Base-by-base conservation (phyloP, 1,139 yeast genomes). In the Kodamaea sp. region DNA sequence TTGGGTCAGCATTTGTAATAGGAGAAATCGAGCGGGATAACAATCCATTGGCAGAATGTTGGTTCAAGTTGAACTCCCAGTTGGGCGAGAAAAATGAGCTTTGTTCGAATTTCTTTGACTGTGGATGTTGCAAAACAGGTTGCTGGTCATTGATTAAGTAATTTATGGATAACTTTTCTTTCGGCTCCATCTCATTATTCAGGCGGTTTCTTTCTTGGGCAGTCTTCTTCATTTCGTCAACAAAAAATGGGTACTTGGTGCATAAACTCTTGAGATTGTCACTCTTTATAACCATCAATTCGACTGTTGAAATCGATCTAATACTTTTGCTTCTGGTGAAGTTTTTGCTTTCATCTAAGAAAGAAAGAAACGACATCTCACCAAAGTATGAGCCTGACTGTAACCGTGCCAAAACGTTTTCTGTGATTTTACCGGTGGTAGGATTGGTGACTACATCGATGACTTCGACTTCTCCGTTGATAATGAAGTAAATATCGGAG, bases 391-490 rank as follows among this genome's bases (percentile, higher is more conserved):
- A 72, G 7, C 86, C 88, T 7, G 76, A 59, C 3, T 76, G 71
- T 24, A 83, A 60, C 39, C 85, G 69, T 1, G 86, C 89, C 27
- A 79, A 57, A 2, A 72, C 62, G 16, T 60, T 61, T 35, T 70
- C 76, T 11, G 55, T 48, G 15, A 31, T 34, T 15, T 41, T 34
- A 9, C 36, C 24, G 7, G 50, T 39, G 13, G 38, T 37, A 5
- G 47, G 43, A 18, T 47, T 43, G 18, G 47, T 35, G 14, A 52
- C 46, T 15, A 70, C 66, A 43, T 77, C 80, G 4, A 83, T 44
- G 0, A 83, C 86, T 52, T 83, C 90, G 2, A 83, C 86, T 44
- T 78, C 82, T 5, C 94, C 94, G 42, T 66, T 69, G 10, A 79
- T 74, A 20, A 84, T 71, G 47, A 83, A 81, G 53, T 71, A 83